These are phyloP conservation scores for Neopestalotiopsis sp. DNA, from an alignment of 2,329 filamentous ascomycete species.

Conservation along the genomic window DNA sequence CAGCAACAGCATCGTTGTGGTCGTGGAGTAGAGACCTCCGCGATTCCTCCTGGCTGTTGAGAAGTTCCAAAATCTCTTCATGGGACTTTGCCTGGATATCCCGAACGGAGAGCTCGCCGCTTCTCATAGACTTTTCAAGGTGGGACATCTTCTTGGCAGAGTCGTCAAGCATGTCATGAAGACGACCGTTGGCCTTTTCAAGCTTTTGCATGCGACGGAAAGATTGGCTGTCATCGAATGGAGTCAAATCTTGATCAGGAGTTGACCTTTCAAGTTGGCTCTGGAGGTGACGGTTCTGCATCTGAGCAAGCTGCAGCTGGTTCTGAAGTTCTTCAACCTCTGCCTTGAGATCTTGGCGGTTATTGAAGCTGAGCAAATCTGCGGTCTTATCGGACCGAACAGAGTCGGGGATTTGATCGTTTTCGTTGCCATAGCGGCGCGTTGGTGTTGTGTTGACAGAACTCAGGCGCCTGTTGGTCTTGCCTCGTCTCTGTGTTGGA, in stretches of 20 bases:
- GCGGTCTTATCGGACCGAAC: conserved; percentile 83
- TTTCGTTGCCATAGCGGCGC: conserved; percentile 70
- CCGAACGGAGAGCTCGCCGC: conserved; percentile 84
- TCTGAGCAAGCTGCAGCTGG: conserved; percentile 89
- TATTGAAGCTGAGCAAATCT: conserved; percentile 84
- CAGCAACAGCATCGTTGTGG: conserved; percentile 84
- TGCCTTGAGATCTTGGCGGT: conserved; percentile 86
- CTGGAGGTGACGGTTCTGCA: conserved; percentile 93
- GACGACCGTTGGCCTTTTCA: conserved; percentile 86
- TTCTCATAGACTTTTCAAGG: conserved; percentile 84
- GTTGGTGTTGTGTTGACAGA: conserved; percentile 81
- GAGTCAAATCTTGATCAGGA: conserved; percentile 62
- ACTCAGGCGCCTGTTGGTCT: conserved; percentile 60
- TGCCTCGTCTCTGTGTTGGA: conserved; percentile 69
- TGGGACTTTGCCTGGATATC: conserved; percentile 94
- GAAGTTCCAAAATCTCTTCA: conserved; percentile 89
- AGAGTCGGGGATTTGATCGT: conserved; percentile 71
- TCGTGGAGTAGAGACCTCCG: conserved; percentile 80
- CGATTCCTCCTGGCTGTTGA: conserved; percentile 92
- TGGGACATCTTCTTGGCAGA: conserved; percentile 90
- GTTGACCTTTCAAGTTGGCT: conserved; percentile 78
- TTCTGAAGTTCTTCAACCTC: conserved; percentile 94
- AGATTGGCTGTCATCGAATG: conserved; percentile 77
- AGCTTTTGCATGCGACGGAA: conserved; percentile 84
- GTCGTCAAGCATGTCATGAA: conserved; percentile 95